phyloP scores from a whole-genome alignment of 1,284 basidiomycete genomes.

The Lentinus polychrous region DNA sequence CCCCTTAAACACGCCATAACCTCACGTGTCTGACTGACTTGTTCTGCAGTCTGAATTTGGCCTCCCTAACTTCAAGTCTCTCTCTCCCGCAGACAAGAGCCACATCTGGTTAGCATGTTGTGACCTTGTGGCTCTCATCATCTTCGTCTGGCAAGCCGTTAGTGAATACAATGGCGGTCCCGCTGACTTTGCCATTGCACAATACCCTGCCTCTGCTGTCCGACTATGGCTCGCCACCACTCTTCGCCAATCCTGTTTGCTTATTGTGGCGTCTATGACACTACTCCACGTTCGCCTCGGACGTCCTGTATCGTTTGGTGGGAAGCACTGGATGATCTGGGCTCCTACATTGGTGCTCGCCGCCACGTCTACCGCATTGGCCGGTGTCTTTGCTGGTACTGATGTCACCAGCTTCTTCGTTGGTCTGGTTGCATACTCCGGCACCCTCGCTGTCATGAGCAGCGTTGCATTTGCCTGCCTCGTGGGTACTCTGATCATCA shows the following conservation, averaged over 20 bases:
- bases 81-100: conserved; percentile 60
- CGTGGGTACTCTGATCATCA: conserved; percentile 49
- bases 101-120: conserved; percentile 64
- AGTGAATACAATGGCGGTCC: conserved; percentile 42
- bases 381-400: conserved; percentile 49
- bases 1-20: conserved; percentile 8
- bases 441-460: conserved; percentile 43
- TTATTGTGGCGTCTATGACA: conserved; percentile 51
- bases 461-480: conserved; percentile 47
- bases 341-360: conserved; percentile 49
- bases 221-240: conserved; percentile 60
- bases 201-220: conserved; percentile 43
- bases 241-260: conserved; percentile 55
- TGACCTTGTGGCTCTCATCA: conserved; percentile 50
- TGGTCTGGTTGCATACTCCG: conserved; percentile 53
- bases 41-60: conserved; percentile 56
- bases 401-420: conserved; percentile 47
- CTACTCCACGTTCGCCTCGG: conserved; percentile 62
- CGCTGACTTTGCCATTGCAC: conserved; percentile 33
- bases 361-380: conserved; percentile 47
- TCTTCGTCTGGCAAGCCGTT: conserved; percentile 61
- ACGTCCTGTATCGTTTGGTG: conserved; percentile 59
- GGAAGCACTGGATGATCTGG: conserved; percentile 65
- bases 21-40: conserved; percentile 2
- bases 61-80: conserved; percentile 55